Conservation (phyloP, 2,329 filamentous ascomycete genomes). For the Hypoxylon rubiginosum region DNA sequence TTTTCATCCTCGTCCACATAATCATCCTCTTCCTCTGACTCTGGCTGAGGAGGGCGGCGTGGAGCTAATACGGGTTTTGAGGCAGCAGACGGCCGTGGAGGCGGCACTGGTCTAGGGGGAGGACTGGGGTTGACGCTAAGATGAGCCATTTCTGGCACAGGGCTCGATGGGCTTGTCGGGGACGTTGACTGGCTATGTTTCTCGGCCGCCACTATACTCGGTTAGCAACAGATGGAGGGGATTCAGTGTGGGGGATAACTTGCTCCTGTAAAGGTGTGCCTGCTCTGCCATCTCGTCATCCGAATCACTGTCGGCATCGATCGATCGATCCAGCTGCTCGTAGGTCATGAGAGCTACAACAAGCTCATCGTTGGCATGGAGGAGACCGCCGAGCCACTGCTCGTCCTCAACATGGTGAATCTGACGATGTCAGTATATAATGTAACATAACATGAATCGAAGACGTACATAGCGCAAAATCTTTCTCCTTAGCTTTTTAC, state of each 20-base stretch:
- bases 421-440: conserved; percentile 55
- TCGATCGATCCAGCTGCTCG: conserved; percentile 90
- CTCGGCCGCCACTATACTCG: conserved; percentile 64
- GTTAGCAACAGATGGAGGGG: conserved; percentile 42
- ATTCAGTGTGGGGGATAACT: conserved; percentile 44
- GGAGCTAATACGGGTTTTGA: conserved; percentile 66
- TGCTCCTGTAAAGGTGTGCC: conserved; percentile 74
- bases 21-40: conserved; percentile 68
- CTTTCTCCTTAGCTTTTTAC: conserved; percentile 86
- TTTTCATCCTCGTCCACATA: conserved; percentile 83
- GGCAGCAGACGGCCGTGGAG: conserved; percentile 61
- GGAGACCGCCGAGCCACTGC: conserved; percentile 89
- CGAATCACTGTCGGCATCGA: conserved; percentile 80
- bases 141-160: conserved; percentile 59
- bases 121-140: conserved; percentile 58
- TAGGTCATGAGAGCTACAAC: conserved; percentile 93
- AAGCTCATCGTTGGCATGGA: conserved; percentile 97
- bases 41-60: conserved; percentile 59
- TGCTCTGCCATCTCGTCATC: conserved; percentile 77
- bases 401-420: conserved; percentile 93
- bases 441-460: not conserved
- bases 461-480: conserved; percentile 82
- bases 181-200: conserved; percentile 64
- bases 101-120: conserved; percentile 59
- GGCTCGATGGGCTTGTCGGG: conserved; percentile 55